Base-by-base conservation (phyloP, 2,329 filamentous ascomycete species). In the Alternaria viburni region DNA sequence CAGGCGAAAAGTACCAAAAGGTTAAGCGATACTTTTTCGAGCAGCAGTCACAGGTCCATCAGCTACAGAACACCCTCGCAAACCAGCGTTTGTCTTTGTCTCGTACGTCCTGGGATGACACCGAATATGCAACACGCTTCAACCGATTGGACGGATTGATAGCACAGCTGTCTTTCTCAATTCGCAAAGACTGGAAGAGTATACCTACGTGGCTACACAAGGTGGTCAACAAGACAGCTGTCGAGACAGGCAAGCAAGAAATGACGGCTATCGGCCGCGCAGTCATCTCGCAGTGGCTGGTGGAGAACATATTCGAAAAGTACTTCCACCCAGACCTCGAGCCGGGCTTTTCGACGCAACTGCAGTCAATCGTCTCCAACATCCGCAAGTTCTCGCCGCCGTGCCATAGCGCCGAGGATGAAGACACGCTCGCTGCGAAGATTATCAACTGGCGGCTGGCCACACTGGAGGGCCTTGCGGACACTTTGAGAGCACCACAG, bases 11-110 rank as follows among this genome's bases (percentile, higher is more conserved):
- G 83, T 99, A 99, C 79, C 96, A 96, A 79, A 97, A 97, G 77
- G 95, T 99, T 61, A 99, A 99, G 84, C 90, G 93, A 59, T 92
- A 97, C 73, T 99, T 97, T 79, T 98, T 98, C 79, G 96, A 98
- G 68, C 91, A 97, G 72, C 91, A 90, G 69, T 86, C 89, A 17
- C 94, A 97, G 80, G 92, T 98, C 23, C 95, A 97, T 79, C 91
- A 96, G 73, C 86, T 99, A 17, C 96, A 99, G 79, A 98, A 99
- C 79, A 96, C 93, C n/a, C 88, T 99, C 57, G 96, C 96, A 61
- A 96, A 97, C 80, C 96, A 98, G 81, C 91, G 95, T 62, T 90
- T 99, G 79, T 96, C 96, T 4, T 91, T 96, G 77, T 98, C 95
- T 21, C 91, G 94, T 64, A 98, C 95, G 2, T 93, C 94, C 2